Conservation (phyloP, 352 stramenopile genomes). For the Thraustochytrium striatum region DNA sequence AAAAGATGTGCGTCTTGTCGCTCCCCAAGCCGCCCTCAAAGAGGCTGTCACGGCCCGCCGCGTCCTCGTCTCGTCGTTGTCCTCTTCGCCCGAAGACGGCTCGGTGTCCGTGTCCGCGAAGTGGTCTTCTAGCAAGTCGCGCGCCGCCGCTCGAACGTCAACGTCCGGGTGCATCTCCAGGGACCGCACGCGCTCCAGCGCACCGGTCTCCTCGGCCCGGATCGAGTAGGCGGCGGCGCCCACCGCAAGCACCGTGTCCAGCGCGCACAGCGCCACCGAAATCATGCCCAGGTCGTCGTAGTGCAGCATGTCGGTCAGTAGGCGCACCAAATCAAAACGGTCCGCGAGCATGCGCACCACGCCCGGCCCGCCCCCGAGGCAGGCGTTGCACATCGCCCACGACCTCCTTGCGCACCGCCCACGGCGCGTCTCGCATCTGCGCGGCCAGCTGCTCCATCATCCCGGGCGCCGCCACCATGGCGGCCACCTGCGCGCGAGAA, state of each 20-base stretch:
- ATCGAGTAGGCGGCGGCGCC: conserved; percentile 14
- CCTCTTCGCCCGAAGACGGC: too few relatives aligned
- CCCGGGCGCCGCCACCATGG: conserved; percentile 86
- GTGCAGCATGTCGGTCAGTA: conserved; percentile 91
- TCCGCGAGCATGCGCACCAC: conserved; percentile 91
- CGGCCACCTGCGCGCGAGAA: conserved; percentile 97
- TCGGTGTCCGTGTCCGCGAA: too few relatives aligned
- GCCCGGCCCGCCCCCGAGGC: conserved; percentile 76
- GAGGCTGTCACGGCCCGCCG: too few relatives aligned
- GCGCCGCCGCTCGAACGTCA: too few relatives aligned
- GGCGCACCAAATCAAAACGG: conserved; percentile 86
- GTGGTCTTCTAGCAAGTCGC: too few relatives aligned
- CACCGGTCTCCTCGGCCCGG: conserved; percentile 16
- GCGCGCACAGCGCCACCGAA: conserved; percentile 92
- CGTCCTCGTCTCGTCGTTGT: too few relatives aligned
- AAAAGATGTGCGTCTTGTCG: too few relatives aligned
- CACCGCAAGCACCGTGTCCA: conserved; percentile 93
- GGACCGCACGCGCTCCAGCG: conserved; percentile 8
- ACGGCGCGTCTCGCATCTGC: conserved; percentile 89
- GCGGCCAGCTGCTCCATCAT: conserved; percentile 93
- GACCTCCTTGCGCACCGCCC: conserved; percentile 96
- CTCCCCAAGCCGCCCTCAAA: too few relatives aligned
- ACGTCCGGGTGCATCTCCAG: conserved; percentile 1
- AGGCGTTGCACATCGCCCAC: conserved; percentile 97
- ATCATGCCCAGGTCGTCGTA: conserved; percentile 96